Conservation (phyloP, 768 basidiomycete genomes). For the Boletus tylopilopsis region DNA sequence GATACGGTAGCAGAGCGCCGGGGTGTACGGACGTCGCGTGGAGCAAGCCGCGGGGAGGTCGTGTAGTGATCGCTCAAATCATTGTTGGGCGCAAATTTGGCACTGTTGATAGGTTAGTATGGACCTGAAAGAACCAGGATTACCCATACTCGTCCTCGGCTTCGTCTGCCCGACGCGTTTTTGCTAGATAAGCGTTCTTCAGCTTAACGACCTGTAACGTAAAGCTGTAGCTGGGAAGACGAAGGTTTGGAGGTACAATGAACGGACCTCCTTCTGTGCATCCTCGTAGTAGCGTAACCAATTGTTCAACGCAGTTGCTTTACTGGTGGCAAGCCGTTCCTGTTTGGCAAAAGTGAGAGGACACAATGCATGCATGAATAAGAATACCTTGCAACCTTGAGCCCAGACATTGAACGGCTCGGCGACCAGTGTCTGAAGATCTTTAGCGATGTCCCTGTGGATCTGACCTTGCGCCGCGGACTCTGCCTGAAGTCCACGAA, state of each 20-base stretch:
- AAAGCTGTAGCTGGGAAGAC: slow-evolving; percentile 1
- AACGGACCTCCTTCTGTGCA: slow-evolving; percentile 55
- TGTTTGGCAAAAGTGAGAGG: slow-evolving; percentile 27
- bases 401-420: slow-evolving; percentile 85
- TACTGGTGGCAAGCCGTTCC: slow-evolving; percentile 62
- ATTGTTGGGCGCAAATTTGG: slow-evolving; percentile 78
- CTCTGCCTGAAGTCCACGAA: slow-evolving; percentile 77
- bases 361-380: slow-evolving; percentile 1
- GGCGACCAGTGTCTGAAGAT: slow-evolving; percentile 70
- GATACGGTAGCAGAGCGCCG: slow-evolving; percentile 76
- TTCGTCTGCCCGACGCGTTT: slow-evolving; percentile 83
- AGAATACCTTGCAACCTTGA: slow-evolving; percentile 57
- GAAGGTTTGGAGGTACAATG: not conserved
- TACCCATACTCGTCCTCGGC: slow-evolving; percentile 85
- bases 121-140: not conserved
- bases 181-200: slow-evolving; percentile 72
- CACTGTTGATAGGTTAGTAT: slow-evolving; percentile 43
- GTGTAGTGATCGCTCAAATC: slow-evolving; percentile 72
- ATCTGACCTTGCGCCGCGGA: slow-evolving; percentile 67
- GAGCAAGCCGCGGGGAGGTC: slow-evolving; percentile 65
- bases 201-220: slow-evolving; percentile 49
- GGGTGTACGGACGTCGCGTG: slow-evolving; percentile 52
- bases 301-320: slow-evolving; percentile 54
- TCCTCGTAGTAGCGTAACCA: slow-evolving; percentile 73
- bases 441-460: slow-evolving; percentile 67